Conservation (phyloP, 2,329 filamentous ascomycete genomes). For the Daldinia sp. region DNA sequence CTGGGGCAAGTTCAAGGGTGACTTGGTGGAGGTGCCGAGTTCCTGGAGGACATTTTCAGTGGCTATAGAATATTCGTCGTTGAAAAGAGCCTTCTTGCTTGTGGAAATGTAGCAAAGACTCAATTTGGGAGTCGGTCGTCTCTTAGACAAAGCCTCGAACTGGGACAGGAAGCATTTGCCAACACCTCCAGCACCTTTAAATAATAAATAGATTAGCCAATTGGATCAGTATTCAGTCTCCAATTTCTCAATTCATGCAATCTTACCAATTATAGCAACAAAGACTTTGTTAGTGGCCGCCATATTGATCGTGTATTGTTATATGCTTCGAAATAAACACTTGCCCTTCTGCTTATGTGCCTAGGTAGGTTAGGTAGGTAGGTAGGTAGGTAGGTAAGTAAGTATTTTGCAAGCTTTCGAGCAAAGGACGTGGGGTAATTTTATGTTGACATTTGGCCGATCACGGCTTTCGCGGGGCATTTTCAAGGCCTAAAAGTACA, state of each 20-base stretch:
- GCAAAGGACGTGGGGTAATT: slow-evolving; percentile 38
- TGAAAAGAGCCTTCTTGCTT: slow-evolving; percentile 83
- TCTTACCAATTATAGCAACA: slow-evolving; percentile 59
- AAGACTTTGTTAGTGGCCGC: slow-evolving; percentile 57
- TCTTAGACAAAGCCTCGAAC: slow-evolving; percentile 71
- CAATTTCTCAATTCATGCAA: background rate
- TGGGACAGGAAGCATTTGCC: slow-evolving; percentile 91
- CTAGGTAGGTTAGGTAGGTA: no score
- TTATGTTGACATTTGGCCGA: slow-evolving; percentile 34
- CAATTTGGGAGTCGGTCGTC: slow-evolving; percentile 74
- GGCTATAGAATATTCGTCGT: slow-evolving; percentile 73
- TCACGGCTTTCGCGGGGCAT: slow-evolving; percentile 41
- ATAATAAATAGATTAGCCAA: slow-evolving; percentile 29
- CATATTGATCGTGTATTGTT: slow-evolving; percentile 46
- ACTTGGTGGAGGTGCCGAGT: slow-evolving; percentile 69
- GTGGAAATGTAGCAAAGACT: slow-evolving; percentile 86
- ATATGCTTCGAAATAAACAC: slow-evolving; percentile 30
- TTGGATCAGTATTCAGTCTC: background rate
- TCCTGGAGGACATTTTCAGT: slow-evolving; percentile 68
- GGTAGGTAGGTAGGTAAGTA: background rate
- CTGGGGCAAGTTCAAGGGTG: slow-evolving; percentile 72
- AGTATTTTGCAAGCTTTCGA: slow-evolving; percentile 10
- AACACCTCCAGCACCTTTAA: slow-evolving; percentile 85
- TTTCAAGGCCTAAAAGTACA: slow-evolving; percentile 22
- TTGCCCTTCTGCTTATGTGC: background rate